Evolutionary conservation across 805 yeast species (phyloP), one percentile per base, ranked within the genome.

Genomic region (Saturnispora sanitii): DNA sequence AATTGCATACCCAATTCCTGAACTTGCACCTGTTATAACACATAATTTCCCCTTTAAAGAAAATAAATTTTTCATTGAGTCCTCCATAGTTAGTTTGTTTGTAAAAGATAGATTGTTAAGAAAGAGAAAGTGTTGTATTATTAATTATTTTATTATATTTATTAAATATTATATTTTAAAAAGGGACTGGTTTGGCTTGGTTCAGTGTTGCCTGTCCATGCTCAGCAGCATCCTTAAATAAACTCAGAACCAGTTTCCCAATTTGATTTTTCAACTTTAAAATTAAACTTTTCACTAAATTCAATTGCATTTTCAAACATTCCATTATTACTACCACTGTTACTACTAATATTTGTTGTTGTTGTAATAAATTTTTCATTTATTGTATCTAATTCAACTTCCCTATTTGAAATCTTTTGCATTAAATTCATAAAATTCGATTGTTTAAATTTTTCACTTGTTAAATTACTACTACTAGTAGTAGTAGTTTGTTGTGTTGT

Each of bases 1-100:
- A 38, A 73, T 68, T 32, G 68, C 70, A 20, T 65, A 65, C 2
- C 80, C 81, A 45, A 75, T 75, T 4, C 81, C 81, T 18, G 73
- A 66, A 16, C 77, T 69, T 13, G 72, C 77, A 13, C 81, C 81
- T 12, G 79, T 68, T 23, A 72, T 54, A n/a, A 68, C 47, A 11
- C 69, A 68, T 4, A 57, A 60, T 46, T 66, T 64, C 12, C 68
- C 70, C 36, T 57, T 55, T 22, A 67, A 55, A 6, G 71, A 65
- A 43, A 65, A 69, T 38, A 50, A 35, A 28, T 51, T 33, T 8
- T 33, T 17, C 26, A 19, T 37, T 16, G 16, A n/a, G n/a, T n/a
- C n/a, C n/a, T n/a, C n/a, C n/a, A n/a, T n/a, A n/a, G n/a, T n/a
- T n/a, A n/a, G n/a, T n/a, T n/a, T n/a, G n/a, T n/a, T n/a, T n/a